Percentiles rank a stretch among this genome's conserved stretches.
These are phyloP conservation scores for Favolaschia claudopus DNA, from an alignment of 768 basidiomycete genomes.

Conservation along the genomic window DNA sequence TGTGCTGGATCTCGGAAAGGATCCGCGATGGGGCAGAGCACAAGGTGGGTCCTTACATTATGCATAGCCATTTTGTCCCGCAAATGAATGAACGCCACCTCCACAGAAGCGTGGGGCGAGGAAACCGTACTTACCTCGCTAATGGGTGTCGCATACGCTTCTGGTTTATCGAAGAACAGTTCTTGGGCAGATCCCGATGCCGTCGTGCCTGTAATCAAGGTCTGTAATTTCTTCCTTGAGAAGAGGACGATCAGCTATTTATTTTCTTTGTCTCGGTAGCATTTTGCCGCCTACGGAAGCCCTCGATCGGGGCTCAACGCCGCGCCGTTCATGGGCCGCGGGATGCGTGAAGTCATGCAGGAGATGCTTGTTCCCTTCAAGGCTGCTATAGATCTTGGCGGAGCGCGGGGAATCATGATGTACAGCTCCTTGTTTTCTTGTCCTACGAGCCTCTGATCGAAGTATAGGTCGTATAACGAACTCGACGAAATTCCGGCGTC, in stretches of 20 bases:
- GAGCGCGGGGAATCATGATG: conserved; percentile 35
- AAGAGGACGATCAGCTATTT: background rate
- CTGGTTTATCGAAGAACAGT: conserved; percentile 34
- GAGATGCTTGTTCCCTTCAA: conserved; percentile 36
- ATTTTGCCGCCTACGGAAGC: conserved; percentile 35
- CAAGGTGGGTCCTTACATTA: conserved; percentile 28
- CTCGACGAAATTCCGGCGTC: conserved; percentile 33
- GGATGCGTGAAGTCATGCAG: conserved; percentile 30
- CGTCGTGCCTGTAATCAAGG: conserved; percentile 35
- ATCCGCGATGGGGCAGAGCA: conserved; percentile 34
- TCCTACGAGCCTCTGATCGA: background rate
- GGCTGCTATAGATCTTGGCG: conserved; percentile 31
- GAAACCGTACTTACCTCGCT: conserved; percentile 32
- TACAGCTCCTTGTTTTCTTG: conserved; percentile 1
- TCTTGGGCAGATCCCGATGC: conserved; percentile 35
- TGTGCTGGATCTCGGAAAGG: conserved; percentile 37
- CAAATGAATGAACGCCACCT: background rate
- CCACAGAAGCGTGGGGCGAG: conserved; percentile 36
- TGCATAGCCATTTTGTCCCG: background rate
- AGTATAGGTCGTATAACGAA: conserved; percentile 32
- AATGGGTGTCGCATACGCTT: conserved; percentile 34
- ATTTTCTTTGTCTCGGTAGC: conserved; percentile 11
- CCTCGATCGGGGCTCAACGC: conserved; percentile 33
- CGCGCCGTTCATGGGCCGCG: conserved; percentile 31
- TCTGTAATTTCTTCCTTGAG: background rate